Evolutionary conservation across 495 filamentous ascomycete species (phyloP).

Genomic region (Daldinia childiae): DNA sequence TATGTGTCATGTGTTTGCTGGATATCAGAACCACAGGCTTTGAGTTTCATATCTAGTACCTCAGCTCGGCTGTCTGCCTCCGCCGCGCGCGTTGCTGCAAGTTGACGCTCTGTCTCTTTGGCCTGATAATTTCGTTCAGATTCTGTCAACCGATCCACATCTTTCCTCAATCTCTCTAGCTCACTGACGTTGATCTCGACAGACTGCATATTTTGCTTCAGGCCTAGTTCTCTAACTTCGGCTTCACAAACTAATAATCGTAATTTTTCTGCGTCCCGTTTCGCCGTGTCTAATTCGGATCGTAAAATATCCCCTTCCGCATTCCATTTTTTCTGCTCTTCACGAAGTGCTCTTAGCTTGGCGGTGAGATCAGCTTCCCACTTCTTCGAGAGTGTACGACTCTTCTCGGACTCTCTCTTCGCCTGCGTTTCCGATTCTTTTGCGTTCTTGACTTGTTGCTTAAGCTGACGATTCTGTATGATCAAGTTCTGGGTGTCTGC

Average conservation of each 20-base stretch:
- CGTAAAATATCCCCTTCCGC: slow-evolving; percentile 61
- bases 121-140: slow-evolving; percentile 67
- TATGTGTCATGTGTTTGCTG: slow-evolving; percentile 55
- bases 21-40: slow-evolving; percentile 62
- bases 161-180: slow-evolving; percentile 64
- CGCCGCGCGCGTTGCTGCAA: slow-evolving; percentile 60
- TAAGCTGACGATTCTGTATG: slow-evolving; percentile 75
- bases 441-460: slow-evolving; percentile 71
- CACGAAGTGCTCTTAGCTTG: slow-evolving; percentile 67
- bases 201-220: slow-evolving; percentile 67
- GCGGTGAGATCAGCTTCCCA: slow-evolving; percentile 71
- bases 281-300: slow-evolving; percentile 61
- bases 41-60: slow-evolving; percentile 60
- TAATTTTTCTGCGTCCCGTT: slow-evolving; percentile 63
- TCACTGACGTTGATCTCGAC: slow-evolving; percentile 67
- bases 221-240: slow-evolving; percentile 67
- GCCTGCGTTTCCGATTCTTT: slow-evolving; percentile 69
- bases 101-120: slow-evolving; percentile 63
- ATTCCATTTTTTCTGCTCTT: slow-evolving; percentile 74
- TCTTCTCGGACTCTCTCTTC: slow-evolving; percentile 70
- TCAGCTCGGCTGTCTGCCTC: slow-evolving; percentile 61
- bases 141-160: slow-evolving; percentile 66
- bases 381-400: slow-evolving; percentile 71
- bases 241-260: slow-evolving; percentile 66
- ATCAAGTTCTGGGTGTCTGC: slow-evolving; percentile 80